These are phyloP conservation scores for Colletotrichum sp. DNA, from an alignment of 2,329 filamentous ascomycete species.

Conservation along the genomic window DNA sequence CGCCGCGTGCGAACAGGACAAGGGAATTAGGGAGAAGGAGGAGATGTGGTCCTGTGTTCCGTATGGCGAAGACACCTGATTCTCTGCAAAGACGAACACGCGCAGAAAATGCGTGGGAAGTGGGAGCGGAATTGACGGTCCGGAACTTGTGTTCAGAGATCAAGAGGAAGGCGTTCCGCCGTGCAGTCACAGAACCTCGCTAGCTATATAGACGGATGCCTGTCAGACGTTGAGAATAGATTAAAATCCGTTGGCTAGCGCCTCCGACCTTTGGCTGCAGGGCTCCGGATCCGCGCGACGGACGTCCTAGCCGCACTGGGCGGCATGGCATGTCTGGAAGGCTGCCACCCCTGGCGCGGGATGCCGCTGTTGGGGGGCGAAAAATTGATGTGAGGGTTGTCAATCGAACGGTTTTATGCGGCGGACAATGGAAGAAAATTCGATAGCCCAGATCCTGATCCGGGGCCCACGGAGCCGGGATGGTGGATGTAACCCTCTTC, in stretches of 20 bases:
- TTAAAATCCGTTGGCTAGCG: neutral
- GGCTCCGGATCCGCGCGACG: neutral
- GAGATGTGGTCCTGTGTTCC: neutral
- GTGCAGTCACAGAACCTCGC: neutral
- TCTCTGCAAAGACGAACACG: neutral
- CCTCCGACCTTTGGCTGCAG: neutral
- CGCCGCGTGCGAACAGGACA: neutral
- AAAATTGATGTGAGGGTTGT: neutral
- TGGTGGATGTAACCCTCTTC: neutral
- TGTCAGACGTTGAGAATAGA: constrained; percentile 4
- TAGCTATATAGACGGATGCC: constrained; percentile 11
- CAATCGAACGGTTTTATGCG: neutral
- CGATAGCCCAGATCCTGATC: neutral
- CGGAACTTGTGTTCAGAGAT: neutral
- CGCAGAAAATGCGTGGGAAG: neutral
- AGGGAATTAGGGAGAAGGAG: neutral
- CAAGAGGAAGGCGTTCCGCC: no score
- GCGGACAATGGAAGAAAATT: neutral
- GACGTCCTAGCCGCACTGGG: neutral
- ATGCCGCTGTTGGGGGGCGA: neutral
- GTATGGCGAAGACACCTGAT: neutral
- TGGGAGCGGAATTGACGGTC: neutral
- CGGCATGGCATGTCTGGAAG: neutral
- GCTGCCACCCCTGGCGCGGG: neutral
- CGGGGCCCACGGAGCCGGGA: neutral